Conservation (phyloP, 73 alveolate genomes). For the Paramecium caudatum region DNA sequence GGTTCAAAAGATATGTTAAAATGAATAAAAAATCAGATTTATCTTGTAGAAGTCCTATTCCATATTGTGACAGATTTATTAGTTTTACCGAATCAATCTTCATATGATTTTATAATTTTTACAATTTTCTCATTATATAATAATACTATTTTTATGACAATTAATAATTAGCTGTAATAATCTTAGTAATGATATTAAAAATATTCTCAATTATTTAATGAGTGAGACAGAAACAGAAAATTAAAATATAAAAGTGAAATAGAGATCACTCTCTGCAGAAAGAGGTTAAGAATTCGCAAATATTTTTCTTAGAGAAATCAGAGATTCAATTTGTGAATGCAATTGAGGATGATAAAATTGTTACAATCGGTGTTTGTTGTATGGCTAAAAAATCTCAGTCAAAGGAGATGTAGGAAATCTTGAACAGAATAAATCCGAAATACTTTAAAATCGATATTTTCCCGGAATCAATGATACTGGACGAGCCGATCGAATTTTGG, state of each 20-base stretch:
- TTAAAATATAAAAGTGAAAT: not conserved
- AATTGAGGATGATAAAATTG: not conserved
- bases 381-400: slow-evolving; percentile 87
- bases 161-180: too few species aligned
- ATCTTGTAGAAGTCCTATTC: slow-evolving; percentile 31
- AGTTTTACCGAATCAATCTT: not conserved
- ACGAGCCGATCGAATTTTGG: slow-evolving; percentile 92
- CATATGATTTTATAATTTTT: not conserved
- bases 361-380: slow-evolving; percentile 87
- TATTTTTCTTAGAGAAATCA: too few species aligned
- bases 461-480: slow-evolving; percentile 85
- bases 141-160: too few species aligned
- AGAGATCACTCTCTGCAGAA: slow-evolving; percentile 10
- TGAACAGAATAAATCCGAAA: slow-evolving; percentile 78
- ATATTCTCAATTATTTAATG: too few species aligned
- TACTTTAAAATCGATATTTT: slow-evolving; percentile 84
- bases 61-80: not conserved
- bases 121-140: too few species aligned
- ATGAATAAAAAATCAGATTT: not conserved
- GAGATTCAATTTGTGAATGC: too few species aligned
- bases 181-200: too few species aligned
- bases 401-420: slow-evolving; percentile 87
- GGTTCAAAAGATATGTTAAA: not conserved
- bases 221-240: too few species aligned
- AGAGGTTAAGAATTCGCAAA: not conserved